Conservation (phyloP, 2,329 filamentous ascomycete species). For the Fusarium caatingaense region DNA sequence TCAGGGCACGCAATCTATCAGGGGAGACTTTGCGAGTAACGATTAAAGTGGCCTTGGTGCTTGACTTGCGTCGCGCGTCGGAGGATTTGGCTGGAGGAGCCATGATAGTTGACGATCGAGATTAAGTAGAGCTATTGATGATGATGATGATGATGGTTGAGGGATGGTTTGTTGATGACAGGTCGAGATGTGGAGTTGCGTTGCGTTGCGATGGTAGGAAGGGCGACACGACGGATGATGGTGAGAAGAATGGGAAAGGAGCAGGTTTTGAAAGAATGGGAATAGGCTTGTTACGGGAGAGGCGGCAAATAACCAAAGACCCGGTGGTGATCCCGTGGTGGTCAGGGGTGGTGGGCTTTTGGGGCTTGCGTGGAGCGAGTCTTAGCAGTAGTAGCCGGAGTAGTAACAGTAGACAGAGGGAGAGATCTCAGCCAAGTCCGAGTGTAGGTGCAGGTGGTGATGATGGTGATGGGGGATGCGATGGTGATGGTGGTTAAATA, state of each 20-base stretch:
- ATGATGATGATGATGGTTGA: constrained; percentile 19
- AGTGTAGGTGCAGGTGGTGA: constrained; percentile 34
- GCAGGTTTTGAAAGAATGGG: constrained; percentile 31
- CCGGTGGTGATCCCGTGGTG: constrained; percentile 47
- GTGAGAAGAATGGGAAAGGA: constrained; percentile 23
- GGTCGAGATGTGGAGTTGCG: not conserved
- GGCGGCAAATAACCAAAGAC: constrained; percentile 44
- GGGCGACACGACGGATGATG: constrained; percentile 19
- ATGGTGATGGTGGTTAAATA: constrained; percentile 29
- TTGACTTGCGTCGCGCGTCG: constrained; percentile 55
- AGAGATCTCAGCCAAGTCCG: constrained; percentile 11
- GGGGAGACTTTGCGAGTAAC: constrained; percentile 66
- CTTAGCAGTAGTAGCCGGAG: constrained; percentile 23
- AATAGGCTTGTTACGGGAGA: constrained; percentile 44
- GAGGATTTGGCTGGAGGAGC: constrained; percentile 50
- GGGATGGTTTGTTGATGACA: constrained; percentile 13
- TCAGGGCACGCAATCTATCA: constrained; percentile 61
- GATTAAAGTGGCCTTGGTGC: constrained; percentile 53
- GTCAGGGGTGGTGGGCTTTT: constrained; percentile 48
- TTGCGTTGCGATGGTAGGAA: constrained; percentile 19
- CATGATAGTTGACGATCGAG: constrained; percentile 44
- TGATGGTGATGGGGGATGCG: constrained; percentile 42
- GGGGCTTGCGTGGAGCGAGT: constrained; percentile 47
- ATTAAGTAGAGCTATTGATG: constrained; percentile 27
- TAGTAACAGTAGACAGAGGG: not conserved